Conservation (phyloP, 306 rosid species). For the Acacia crassicarpa region DNA sequence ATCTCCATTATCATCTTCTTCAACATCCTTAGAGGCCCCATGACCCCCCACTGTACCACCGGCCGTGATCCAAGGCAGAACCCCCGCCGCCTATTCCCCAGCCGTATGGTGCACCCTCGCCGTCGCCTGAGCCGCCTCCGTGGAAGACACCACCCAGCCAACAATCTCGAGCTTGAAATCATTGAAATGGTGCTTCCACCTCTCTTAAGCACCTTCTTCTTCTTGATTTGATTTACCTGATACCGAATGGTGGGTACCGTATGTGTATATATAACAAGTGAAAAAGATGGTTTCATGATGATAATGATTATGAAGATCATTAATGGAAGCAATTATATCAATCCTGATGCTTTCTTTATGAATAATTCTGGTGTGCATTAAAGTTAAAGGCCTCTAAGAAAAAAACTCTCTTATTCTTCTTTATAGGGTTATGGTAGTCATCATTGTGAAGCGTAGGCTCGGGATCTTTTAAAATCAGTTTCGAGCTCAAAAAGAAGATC, state of each 20-base stretch:
- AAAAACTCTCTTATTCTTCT: slow-evolving; percentile 29
- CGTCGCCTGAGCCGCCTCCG: slow-evolving; percentile 55
- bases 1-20: slow-evolving; percentile 72
- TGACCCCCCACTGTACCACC: slow-evolving; percentile 69
- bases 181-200: slow-evolving; percentile 51
- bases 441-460: slow-evolving; percentile 53
- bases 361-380: slow-evolving; percentile 60
- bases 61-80: slow-evolving; percentile 63
- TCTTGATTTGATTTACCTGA: neutral
- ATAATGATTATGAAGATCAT: slow-evolving; percentile 57
- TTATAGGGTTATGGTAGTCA: slow-evolving; percentile 65
- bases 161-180: slow-evolving; percentile 50
- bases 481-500: neutral
- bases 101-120: slow-evolving; percentile 61
- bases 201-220: slow-evolving; percentile 55
- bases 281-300: slow-evolving; percentile 40
- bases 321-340: slow-evolving; percentile 77
- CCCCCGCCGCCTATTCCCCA: slow-evolving; percentile 74
- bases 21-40: slow-evolving; percentile 65
- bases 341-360: slow-evolving; percentile 57
- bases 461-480: slow-evolving; percentile 23
- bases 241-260: neutral
- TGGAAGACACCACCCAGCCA: slow-evolving; percentile 62
- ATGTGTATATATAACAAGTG: slow-evolving; percentile 43
- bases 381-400: slow-evolving; percentile 31